Base-by-base conservation (phyloP, 1,139 yeast genomes). In the Petasospora fabianii region DNA sequence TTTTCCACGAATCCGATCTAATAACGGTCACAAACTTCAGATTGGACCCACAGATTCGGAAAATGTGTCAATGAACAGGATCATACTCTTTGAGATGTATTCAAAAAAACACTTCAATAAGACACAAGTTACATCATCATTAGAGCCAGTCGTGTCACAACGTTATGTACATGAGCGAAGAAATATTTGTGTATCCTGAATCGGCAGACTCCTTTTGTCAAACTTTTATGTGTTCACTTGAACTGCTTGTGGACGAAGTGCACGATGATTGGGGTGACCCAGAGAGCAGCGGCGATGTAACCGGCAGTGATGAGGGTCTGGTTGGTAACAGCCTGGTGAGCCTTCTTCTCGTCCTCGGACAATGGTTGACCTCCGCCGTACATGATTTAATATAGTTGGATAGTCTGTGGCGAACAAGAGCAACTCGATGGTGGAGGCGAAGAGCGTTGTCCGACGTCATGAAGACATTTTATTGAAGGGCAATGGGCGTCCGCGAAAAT, bases 351-450 rank as follows among this genome's bases (percentile, higher is more conserved):
- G 58, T 84, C 95, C 64, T 84, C 94, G 49, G 80, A 71, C 50
- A 82, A 75, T 56, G 76, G 79, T 60, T 76, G 80, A 49, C 77
- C 82, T 60, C 84, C 83, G 49, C 92, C 94, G 72, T 80, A 85
- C 95, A 86, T 85, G 43, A 22, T 22, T 12, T 8, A 8, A 8
- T 83, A 46, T 35, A 60, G 20, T 13, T 27, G 13, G 13, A 13
- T 26, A 13, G 16, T 26, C 5, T 26, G 28, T 26, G 16, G 10
- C 7, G 28, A 13, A 13, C 4, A 4, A 10, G 16, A 10, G 28
- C 28, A 13, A 22, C 12, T 6, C 10, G 16, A 6, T 5, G 28
- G 7, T 20, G 22, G 28, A n/a, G 16, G 16, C 10, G n/a, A n/a
- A 26, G 28, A 13, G 15, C 5, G 16, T 13, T 10, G 28, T 26